Percentiles rank a stretch among this genome's conserved stretches.
Conservation (phyloP, 2,329 filamentous ascomycete species). For the Aureobasidium pullulans region DNA sequence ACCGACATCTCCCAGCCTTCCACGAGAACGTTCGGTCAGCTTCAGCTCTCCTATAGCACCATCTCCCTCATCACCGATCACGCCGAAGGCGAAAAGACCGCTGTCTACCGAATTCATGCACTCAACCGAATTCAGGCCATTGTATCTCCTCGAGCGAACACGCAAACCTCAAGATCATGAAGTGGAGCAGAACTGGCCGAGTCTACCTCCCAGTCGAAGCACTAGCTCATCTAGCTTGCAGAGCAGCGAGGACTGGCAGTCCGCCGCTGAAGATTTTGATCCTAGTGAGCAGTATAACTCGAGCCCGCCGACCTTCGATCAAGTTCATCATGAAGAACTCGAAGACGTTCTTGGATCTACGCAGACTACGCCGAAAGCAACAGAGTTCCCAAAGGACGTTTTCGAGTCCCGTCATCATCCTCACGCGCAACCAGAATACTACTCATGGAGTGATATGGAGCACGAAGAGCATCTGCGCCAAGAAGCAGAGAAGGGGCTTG, state of each 20-base stretch:
- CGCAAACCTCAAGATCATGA: slow-evolving; percentile 35
- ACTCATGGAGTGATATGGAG: slow-evolving; percentile 31
- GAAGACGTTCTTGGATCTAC: slow-evolving; percentile 53
- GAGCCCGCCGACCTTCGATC: neutral
- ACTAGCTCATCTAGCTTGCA: slow-evolving; percentile 33
- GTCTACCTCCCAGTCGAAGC: slow-evolving; percentile 42
- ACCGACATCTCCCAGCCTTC: slow-evolving; percentile 21
- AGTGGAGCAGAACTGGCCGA: slow-evolving; percentile 38
- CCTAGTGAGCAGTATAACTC: slow-evolving; percentile 22
- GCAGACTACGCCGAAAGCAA: slow-evolving; percentile 62
- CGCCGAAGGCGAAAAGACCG: slow-evolving; percentile 16
- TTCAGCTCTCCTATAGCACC: slow-evolving; percentile 22
- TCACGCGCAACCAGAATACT: slow-evolving; percentile 27
- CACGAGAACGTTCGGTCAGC: slow-evolving; percentile 24
- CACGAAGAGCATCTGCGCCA: slow-evolving; percentile 25
- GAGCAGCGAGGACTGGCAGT: slow-evolving; percentile 38
- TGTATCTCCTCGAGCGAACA: slow-evolving; percentile 71
- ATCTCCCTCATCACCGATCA: slow-evolving; percentile 16
- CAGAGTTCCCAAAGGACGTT: slow-evolving; percentile 34
- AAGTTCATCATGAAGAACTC: neutral
- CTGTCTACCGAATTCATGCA: slow-evolving; percentile 18
- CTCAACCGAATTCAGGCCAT: slow-evolving; percentile 61
- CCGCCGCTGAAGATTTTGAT: slow-evolving; percentile 32
- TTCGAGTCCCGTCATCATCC: slow-evolving; percentile 17
- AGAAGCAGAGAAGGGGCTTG: neutral